Base-by-base conservation (phyloP, 257 asterid genomes). In the Plantago ovata region DNA sequence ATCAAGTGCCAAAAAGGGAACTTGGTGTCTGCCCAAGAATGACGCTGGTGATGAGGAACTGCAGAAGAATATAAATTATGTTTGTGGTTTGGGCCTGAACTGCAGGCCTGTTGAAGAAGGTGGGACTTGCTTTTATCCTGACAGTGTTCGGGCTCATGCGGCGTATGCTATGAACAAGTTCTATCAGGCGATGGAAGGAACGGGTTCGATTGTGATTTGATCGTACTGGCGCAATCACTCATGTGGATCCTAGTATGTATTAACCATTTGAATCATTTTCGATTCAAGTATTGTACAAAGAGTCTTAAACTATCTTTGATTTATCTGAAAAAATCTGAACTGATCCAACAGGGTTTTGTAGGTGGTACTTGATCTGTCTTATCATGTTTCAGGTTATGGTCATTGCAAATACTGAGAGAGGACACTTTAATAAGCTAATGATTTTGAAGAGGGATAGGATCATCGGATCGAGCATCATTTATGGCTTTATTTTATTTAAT, bases 151-250 rank as follows among this genome's bases (percentile, higher is more conserved):
- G 62, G 81, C 73, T 36, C 83, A 76, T 56, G 81, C 81, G 4
- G 76, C 73, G 1, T 76, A 67, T 49, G 83, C 83, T 57, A 76
- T 71, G 83, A 76, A 81, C 70, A 68, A 63, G 56, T 79, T 74
- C 43, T 77, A 49, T 56, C 74, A 61, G 42, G 57, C 72, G 1
- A 41, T 57, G 60, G 70, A 57, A 75, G 63, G 50, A 64, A 77
- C 44, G 74, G 38, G 15, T 75, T 45, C 24, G 77, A 70, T 38
- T 81, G 80, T 63, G 79, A 70, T 78, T 72, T 43, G 58, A 55
- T 53, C 72, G 28, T 63, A 72, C 72, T 28, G 80, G 74, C 36
- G 70, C 66, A 3, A 24, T 65, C 71, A 46, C 77, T 53, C 57
- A 22, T 44, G 44, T n/a, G 1, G 74, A 79, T 65, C 84, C 81